A percentile compares a stretch with the other conserved stretches of the same genome.
Evolutionary conservation across 2,329 filamentous ascomycete genomes (phyloP).

Genomic region (Calonectria hawksworthii): DNA sequence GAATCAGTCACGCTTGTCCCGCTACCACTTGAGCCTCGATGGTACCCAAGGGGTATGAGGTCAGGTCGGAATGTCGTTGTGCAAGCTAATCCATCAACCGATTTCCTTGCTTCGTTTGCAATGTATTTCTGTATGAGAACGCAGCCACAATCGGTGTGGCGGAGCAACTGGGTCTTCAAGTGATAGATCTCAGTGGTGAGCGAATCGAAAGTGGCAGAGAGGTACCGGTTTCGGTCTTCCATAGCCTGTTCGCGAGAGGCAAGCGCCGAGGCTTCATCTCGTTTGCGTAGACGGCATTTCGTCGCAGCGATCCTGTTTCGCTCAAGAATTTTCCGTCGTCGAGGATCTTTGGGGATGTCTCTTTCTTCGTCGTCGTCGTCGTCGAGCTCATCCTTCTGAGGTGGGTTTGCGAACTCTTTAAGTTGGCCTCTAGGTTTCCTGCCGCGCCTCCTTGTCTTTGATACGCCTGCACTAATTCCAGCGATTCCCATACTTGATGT

Average conservation of each 20-base stretch:
- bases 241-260: constrained; percentile 45
- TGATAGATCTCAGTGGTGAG: constrained; percentile 47
- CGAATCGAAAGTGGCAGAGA: constrained; percentile 44
- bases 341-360: constrained; percentile 40
- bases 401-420: constrained; percentile 27
- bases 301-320: constrained; percentile 51
- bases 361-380: constrained; percentile 40
- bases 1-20: constrained; percentile 43
- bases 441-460: constrained; percentile 44
- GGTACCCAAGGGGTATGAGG: constrained; percentile 31
- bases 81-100: constrained; percentile 39
- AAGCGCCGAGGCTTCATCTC: constrained; percentile 48
- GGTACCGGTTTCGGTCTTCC: constrained; percentile 49
- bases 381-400: constrained; percentile 35
- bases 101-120: constrained; percentile 47
- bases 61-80: constrained; percentile 34
- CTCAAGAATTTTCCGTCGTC: constrained; percentile 46
- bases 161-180: constrained; percentile 48
- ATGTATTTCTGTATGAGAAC: constrained; percentile 50
- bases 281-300: constrained; percentile 49
- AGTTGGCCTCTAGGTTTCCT: constrained; percentile 41
- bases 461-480: not conserved
- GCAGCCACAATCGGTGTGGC: constrained; percentile 49
- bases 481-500: constrained; percentile 16
- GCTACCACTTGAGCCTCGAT: constrained; percentile 42